Conservation (phyloP, 257 asterid species). For the Ilex aquifolium region DNA sequence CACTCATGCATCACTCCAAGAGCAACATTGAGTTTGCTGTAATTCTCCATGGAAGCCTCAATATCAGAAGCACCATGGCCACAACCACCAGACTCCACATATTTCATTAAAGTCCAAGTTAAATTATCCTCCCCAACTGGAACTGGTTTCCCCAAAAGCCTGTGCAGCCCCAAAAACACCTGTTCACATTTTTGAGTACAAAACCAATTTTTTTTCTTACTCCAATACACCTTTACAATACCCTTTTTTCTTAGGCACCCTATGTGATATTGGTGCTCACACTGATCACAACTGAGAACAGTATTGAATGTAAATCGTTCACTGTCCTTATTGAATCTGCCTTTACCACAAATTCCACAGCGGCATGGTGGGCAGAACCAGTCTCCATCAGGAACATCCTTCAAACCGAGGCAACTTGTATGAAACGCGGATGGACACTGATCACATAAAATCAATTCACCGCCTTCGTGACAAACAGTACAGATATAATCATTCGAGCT, state of each 20-base stretch:
- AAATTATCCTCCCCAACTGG: too few relatives aligned
- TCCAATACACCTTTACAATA: conserved; percentile 15
- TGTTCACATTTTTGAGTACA: conserved; percentile 58
- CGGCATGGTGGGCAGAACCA: conserved; percentile 98
- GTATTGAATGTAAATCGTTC: conserved; percentile 22
- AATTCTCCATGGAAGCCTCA: too few relatives aligned
- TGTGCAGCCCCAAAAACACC: conserved; percentile 28
- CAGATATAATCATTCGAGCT: conserved; percentile 61
- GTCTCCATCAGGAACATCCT: conserved; percentile 84
- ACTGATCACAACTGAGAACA: conserved; percentile 53
- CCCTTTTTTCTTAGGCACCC: conserved; percentile 51
- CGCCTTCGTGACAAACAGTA: conserved; percentile 80
- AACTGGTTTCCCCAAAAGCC: too few relatives aligned
- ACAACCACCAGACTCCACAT: too few relatives aligned
- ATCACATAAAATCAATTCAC: conserved; percentile 80
- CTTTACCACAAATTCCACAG: conserved; percentile 64
- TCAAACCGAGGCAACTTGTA: conserved; percentile 67
- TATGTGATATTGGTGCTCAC: conserved; percentile 65
- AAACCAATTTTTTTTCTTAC: conserved; percentile 53
- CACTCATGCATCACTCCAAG: too few relatives aligned
- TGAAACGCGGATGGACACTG: conserved; percentile 89
- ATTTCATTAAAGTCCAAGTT: too few relatives aligned
- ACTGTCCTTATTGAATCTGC: conserved; percentile 20
- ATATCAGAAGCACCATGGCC: too few relatives aligned
- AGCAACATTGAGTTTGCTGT: too few relatives aligned